Percentiles rank a stretch among this genome's conserved stretches.
These are phyloP conservation scores for Leccinum fibrillosum DNA, from an alignment of 768 basidiomycete genomes.

Conservation along the genomic window DNA sequence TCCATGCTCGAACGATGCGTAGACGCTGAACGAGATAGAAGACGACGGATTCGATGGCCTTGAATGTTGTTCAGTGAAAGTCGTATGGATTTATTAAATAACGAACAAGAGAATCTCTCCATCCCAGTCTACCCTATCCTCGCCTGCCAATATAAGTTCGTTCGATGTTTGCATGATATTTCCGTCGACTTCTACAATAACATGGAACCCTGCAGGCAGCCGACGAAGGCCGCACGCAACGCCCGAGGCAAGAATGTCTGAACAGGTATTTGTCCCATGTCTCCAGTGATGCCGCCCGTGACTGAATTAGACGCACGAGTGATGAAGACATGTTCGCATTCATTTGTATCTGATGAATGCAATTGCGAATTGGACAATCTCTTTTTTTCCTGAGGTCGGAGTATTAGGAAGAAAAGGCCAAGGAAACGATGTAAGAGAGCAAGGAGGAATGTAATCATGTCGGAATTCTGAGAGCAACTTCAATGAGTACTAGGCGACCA, in stretches of 20 bases:
- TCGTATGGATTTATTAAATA: not conserved
- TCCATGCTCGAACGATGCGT: not conserved
- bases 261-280: too few relatives aligned
- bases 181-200: not conserved
- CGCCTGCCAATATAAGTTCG: not conserved
- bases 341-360: too few relatives aligned
- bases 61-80: not conserved
- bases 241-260: not conserved
- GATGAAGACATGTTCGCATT: too few relatives aligned
- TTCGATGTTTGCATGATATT: not conserved
- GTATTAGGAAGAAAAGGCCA: too few relatives aligned
- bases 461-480: too few relatives aligned
- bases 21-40: not conserved
- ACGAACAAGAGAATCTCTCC: not conserved
- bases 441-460: too few relatives aligned
- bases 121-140: not conserved
- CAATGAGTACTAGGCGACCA: too few relatives aligned
- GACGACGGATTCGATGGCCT: not conserved
- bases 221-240: not conserved
- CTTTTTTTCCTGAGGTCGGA: too few relatives aligned
- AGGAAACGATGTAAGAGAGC: too few relatives aligned
- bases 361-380: too few relatives aligned
- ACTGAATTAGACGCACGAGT: too few relatives aligned
- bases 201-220: not conserved
- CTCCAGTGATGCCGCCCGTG: too few relatives aligned